Conservation (phyloP, 345 rosid species). For the Atalantia buxifolia region DNA sequence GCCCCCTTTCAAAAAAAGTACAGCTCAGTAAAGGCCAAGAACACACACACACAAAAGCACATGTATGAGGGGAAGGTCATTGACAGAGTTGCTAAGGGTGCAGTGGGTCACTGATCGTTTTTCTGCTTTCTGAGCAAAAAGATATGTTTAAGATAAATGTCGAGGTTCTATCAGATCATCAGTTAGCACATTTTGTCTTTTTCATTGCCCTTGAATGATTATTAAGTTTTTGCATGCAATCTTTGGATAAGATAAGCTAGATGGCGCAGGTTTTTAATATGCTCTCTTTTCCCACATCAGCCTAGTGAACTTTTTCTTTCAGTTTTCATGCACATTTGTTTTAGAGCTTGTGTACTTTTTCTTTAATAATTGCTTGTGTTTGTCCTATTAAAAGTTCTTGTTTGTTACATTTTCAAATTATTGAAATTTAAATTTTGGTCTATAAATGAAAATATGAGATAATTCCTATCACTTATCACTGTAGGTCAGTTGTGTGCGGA, state of each 20-base stretch:
- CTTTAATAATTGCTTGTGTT: not conserved
- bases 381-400: not conserved
- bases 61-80: not conserved
- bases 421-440: not conserved
- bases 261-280: not conserved
- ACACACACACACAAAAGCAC: not conserved
- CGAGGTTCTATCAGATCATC: not conserved
- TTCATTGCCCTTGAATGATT: not conserved
- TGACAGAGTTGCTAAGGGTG: not conserved
- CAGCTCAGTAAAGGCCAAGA: not conserved
- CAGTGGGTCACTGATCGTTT: not conserved
- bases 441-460: not conserved
- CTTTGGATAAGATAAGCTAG: not conserved
- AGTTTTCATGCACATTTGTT: not conserved
- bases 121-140: not conserved
- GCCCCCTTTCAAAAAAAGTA: not conserved
- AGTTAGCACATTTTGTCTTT: not conserved
- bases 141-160: not conserved
- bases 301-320: not conserved
- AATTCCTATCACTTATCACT: constrained; percentile 10
- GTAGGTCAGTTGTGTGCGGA: constrained; percentile 87
- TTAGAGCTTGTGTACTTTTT: not conserved
- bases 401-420: not conserved
- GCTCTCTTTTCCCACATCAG: not conserved
- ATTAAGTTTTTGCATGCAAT: not conserved